Evolutionary conservation across 495 filamentous ascomycete species (phyloP), one percentile per base, ranked within the genome.

Genomic region (Jackrogersella multiformis): DNA sequence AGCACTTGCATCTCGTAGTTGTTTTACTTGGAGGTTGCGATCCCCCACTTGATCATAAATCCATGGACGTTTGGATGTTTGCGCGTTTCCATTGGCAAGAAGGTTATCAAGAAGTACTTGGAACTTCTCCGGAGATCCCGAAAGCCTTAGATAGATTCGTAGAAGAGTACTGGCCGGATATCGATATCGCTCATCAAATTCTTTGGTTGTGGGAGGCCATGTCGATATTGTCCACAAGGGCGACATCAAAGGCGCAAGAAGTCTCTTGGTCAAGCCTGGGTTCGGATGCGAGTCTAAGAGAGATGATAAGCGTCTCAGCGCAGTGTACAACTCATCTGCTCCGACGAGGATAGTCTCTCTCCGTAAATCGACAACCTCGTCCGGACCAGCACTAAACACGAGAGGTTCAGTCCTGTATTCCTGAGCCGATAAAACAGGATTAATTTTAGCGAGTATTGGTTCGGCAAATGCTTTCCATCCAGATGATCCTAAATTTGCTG

Each of bases 401-500:
- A 69, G 34, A 21, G 69, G 54, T 13, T 61, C 64, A 0, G 9
- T 24, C 38, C 65, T 21, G 8, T 21, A 20, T 12, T 54, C 56
- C n/a, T 66, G 41, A 5, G 51, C 52, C 26, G 56, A 71, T 53
- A 85, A 67, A 0, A 78, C 73, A 5, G 89, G 90, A 38, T 87
- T 85, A 30, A 94, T 85, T 9, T 74, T 72, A n/a, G 79, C 71
- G 34, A 92, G 80, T 45, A 92, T 77, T 0, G 90, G 91, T 63
- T 87, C 82, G 0, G 88, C 84, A 52, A 93, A 89, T 5, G 85
- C 82, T 20, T 81, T 86, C 85, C 90, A 92, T 0, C 91, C 92
- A 32, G 88, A 79, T 0, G 86, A 85, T 13, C 87, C 83, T 85
- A 42, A 23, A 20, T 34, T 0, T 23, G 26, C 4, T 23, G 53